Conservation (phyloP, 495 filamentous ascomycete genomes). For the Daldinia childiae region DNA sequence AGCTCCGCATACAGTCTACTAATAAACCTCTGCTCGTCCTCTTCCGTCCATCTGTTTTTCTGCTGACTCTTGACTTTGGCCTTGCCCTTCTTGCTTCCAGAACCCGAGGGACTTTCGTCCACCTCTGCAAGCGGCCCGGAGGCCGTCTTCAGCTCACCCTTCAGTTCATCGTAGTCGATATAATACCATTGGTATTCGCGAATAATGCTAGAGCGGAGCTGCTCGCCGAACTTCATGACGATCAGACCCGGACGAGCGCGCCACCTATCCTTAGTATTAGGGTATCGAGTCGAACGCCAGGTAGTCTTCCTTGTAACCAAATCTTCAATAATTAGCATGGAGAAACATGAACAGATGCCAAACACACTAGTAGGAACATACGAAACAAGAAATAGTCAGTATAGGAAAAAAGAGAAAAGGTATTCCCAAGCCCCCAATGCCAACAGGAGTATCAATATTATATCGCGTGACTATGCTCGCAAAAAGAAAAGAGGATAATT, state of each 20-base stretch:
- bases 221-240: slow-evolving; percentile 89
- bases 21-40: slow-evolving; percentile 91
- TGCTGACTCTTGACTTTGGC: slow-evolving; percentile 60
- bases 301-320: slow-evolving; percentile 50
- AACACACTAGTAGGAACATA: slow-evolving; percentile 19
- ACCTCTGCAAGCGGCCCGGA: slow-evolving; percentile 59
- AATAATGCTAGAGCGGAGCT: slow-evolving; percentile 91
- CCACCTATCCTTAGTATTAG: slow-evolving; percentile 38
- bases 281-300: slow-evolving; percentile 45
- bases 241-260: slow-evolving; percentile 52
- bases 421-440: slow-evolving; percentile 17
- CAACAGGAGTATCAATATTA: neutral
- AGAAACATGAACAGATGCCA: slow-evolving; percentile 6
- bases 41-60: slow-evolving; percentile 81
- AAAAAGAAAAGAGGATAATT: slow-evolving; percentile 8
- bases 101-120: slow-evolving; percentile 23
- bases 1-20: slow-evolving; percentile 86
- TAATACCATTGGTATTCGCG: slow-evolving; percentile 97
- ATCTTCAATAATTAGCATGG: slow-evolving; percentile 62
- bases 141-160: slow-evolving; percentile 81
- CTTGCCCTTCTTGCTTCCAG: slow-evolving; percentile 52
- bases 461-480: slow-evolving; percentile 6
- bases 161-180: slow-evolving; percentile 95
- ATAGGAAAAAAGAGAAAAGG: slow-evolving; percentile 10
- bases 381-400: slow-evolving; percentile 12